Base-by-base conservation (phyloP, 768 basidiomycete species). In the Tylopilus rubrobrunneus region DNA sequence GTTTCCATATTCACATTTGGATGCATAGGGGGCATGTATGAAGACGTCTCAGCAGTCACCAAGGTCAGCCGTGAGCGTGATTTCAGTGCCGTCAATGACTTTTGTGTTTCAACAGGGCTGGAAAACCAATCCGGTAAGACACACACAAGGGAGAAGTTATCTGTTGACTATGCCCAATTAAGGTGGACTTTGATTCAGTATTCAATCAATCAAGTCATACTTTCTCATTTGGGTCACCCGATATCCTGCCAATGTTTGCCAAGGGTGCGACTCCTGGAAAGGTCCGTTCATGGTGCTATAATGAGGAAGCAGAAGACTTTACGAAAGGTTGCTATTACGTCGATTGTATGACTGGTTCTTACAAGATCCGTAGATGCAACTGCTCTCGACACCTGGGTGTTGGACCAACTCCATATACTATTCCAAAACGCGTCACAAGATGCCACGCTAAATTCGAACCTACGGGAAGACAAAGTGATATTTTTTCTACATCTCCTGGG, bases 401-500 rank as follows among this genome's bases (percentile, higher is more conserved):
- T 90, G 2, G 82, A 89, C 43, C 82, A 85, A 33, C 76, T 94
- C n/a, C 72, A 73, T 34, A 53, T 50, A 0, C 71, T 94, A 3
- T 73, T 94, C 48, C 73, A 67, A 49, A 89, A 89, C 56, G 85
- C 89, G 0, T 83, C 85, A 1, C 62, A 62, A 2, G 76, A 89
- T 60, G 43, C 71, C 1, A 59, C 49, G 2, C 69, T 92, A 10
- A 64, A 84, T 55, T 56, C 70, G 0, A 71, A 84, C 58, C 70
- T 93, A 15, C 78, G 75, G 14, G 71, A 75, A 4, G 76, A 79
- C 25, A 82, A 85, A 62, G 80, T 83, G 1, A 77, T 93, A 17
- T 87, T 93, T 66, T 93, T 94, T 66, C 71, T 93, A 5, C 92
- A 94, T 67, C 77, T 94, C 3, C 76, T 93, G 0, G 92, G 92